Evolutionary conservation across 495 filamentous ascomycete genomes (phyloP), one percentile per base, ranked within the genome.

Genomic region (Daldinia bambusicola): DNA sequence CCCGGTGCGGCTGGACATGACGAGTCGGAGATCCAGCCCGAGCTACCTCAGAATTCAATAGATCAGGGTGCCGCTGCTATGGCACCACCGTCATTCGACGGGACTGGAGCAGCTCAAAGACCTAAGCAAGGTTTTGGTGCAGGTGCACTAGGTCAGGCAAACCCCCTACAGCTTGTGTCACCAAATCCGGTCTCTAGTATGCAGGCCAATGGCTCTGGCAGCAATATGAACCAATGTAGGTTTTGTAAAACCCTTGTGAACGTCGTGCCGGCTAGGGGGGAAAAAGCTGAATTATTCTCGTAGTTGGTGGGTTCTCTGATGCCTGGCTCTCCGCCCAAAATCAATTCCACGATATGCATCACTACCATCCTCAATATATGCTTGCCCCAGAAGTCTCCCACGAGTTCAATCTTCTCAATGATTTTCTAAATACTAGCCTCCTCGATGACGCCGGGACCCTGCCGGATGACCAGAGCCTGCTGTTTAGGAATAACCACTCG

Each of bases 351-450:
- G 94, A 97, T 77, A 96, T 97, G 90, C 93, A 97, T 81, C 91
- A 87, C 73, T 93, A 94, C 74, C 92, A 98, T 81, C 92, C 93
- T 61, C 94, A 91, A 72, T 98, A 95, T 82, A 94, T 97, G 91
- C 95, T 98, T 81, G 90, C 93, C 30, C 93, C 93, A 63, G 95
- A 99, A 78, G 91, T 97, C 66, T 93, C 92, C 32, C 94, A 93
- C 78, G 95, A 99, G 80, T 98, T 97, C 77, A 97, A 97, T 75
- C 84, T 98, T 63, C 87, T 99, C 67, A 97, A 96, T 72, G 94
- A 98, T 79, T 99, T 98, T 77, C 87, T 98, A 67, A 94, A 90
- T 78, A 94, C 88, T 70, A 94, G 90, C 78, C 80, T 98, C 34
- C 80, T 97, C 55, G 93, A 97, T 76, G 94, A 97, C 77, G 87